Base-by-base conservation (phyloP, 352 stramenopile genomes). In the Phytopythium mirpurense region DNA sequence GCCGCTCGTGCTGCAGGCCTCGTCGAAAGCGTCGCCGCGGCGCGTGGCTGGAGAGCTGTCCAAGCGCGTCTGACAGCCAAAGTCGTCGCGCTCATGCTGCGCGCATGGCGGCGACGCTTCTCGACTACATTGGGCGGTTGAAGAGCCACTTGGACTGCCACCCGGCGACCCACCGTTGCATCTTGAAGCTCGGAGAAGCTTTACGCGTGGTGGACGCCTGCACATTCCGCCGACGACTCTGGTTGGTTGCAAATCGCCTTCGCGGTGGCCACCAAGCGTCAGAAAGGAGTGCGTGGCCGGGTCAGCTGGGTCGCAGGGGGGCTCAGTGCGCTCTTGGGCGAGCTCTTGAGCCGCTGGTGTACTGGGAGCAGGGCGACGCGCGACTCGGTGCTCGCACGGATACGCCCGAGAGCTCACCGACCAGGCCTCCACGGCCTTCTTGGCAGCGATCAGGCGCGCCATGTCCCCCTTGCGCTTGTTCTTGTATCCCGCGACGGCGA, bases 401-500 rank as follows among this genome's bases (percentile, higher is more conserved):
- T 0, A 3, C 14, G 23, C 10, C 5, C 23, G 41, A 9, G 37
- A 3, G 3, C 0, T 27, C 7, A 5, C 12, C 18, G 36, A 2
- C 36, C 36, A 23, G 12, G 21, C 40, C 3, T 9, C 23, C 21
- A 24, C 41, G 2, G 19, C 12, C 31, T 51, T 51, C 45, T n/a
- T 51, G 29, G 32, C 45, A 18, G 31, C 45, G 18, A 51, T 16
- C 45, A 51, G 3, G 16, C 45, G 45, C 45, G 18, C 45, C 45
- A 51, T 37, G 16, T 40, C 31, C 18, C 21, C 8, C 45, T 51
- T 51, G 29, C 45, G 45, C 45, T 51, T 27, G 45, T n/a, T 38
- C 45, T 27, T 29, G 45, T 38, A 51, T 15, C 45, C 26, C 9
- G n/a, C 31, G 29, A 51, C 26, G 16, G 27, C 45, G 9, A 51